Evolutionary conservation across 805 yeast genomes (phyloP).

Genomic region (Myxozyma mucilagina): DNA sequence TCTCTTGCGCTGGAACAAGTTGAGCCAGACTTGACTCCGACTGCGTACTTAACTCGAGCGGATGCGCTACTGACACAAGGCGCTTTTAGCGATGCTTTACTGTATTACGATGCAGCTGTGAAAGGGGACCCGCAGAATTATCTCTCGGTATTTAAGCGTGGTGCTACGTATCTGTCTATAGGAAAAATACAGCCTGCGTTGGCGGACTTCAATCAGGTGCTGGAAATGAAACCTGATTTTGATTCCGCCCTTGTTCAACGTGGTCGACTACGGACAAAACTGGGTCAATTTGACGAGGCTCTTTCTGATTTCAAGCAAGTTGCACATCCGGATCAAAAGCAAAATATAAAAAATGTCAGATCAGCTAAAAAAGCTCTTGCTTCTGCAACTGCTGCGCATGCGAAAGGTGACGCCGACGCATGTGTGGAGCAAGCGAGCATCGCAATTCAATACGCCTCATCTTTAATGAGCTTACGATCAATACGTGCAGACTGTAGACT

Average conservation of each 20-base stretch:
- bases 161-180: slow-evolving; percentile 41
- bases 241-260: slow-evolving; percentile 42
- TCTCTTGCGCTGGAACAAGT: slow-evolving; percentile 4
- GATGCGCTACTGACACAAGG: slow-evolving; percentile 32
- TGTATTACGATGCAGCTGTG: slow-evolving; percentile 36
- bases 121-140: slow-evolving; percentile 36
- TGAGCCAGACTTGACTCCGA: slow-evolving; percentile 10
- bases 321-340: slow-evolving; percentile 28
- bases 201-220: slow-evolving; percentile 39
- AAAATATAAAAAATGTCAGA: slow-evolving; percentile 26
- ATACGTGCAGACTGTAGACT: slow-evolving; percentile 41
- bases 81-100: slow-evolving; percentile 24
- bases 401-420: slow-evolving; percentile 25
- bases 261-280: slow-evolving; percentile 38
- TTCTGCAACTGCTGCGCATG: slow-evolving; percentile 20
- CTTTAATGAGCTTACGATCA: slow-evolving; percentile 33
- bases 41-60: slow-evolving; percentile 22
- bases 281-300: slow-evolving; percentile 37
- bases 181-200: slow-evolving; percentile 42
- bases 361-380: slow-evolving; percentile 26
- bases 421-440: slow-evolving; percentile 35
- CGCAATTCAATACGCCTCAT: slow-evolving; percentile 39
- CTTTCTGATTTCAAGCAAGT: slow-evolving; percentile 33
- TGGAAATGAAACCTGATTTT: slow-evolving; percentile 41
- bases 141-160: slow-evolving; percentile 42